Conservation (phyloP, 2,329 filamentous ascomycete species). For the Phoma sp. region DNA sequence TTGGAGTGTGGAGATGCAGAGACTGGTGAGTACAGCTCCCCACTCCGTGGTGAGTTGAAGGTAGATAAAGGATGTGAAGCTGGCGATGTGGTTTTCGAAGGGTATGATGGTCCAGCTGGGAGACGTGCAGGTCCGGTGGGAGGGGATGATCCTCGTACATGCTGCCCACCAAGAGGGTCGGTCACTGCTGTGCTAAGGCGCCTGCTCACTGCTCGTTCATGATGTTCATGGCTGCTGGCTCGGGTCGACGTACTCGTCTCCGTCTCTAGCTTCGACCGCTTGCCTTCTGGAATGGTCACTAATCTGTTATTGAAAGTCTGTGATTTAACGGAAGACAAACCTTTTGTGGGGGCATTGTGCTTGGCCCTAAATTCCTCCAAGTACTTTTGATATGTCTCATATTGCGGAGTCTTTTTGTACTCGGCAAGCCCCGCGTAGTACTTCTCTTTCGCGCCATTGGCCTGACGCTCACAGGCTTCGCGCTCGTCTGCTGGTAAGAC, state of each 20-base stretch:
- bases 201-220: conserved; percentile 34
- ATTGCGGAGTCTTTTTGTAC: conserved; percentile 79
- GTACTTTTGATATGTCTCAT: conserved; percentile 73
- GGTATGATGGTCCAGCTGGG: conserved; percentile 34
- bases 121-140: conserved; percentile 34
- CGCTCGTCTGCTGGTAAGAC: conserved; percentile 71
- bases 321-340: conserved; percentile 28
- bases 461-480: conserved; percentile 75
- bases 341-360: conserved; percentile 57
- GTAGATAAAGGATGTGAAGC: conserved; percentile 38
- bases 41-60: conserved; percentile 43
- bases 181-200: conserved; percentile 39
- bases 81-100: conserved; percentile 46
- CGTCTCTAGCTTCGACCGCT: conserved; percentile 53
- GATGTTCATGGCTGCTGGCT: conserved; percentile 41
- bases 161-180: conserved; percentile 26
- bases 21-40: conserved; percentile 45
- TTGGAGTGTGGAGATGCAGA: conserved; percentile 45
- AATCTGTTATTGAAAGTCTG: conserved; percentile 7
- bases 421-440: conserved; percentile 75
- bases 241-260: conserved; percentile 45
- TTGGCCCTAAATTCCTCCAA: conserved; percentile 80
- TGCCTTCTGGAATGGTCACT: conserved; percentile 48
- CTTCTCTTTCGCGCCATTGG: conserved; percentile 75
- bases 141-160: conserved; percentile 38